phyloP scores from a whole-genome alignment of 2,329 filamentous ascomycete genomes.

The Pseudocercospora macadamiae region DNA sequence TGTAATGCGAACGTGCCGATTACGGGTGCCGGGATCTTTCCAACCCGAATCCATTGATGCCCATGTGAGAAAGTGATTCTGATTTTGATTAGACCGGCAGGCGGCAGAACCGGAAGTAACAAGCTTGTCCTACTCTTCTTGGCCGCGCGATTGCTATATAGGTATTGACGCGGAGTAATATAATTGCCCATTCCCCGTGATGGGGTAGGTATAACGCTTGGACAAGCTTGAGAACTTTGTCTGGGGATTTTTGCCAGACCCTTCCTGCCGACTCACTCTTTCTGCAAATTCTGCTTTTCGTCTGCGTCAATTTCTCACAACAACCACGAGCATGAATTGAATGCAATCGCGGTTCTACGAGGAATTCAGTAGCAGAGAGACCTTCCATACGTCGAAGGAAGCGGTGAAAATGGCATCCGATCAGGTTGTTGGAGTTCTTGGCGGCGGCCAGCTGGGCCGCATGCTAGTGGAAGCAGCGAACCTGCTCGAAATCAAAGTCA shows the following conservation, averaged over 20 bases:
- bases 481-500: slow-evolving; percentile 74
- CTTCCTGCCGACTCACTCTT: slow-evolving; percentile 1
- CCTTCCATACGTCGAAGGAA: not conserved
- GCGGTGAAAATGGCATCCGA: slow-evolving; percentile 25
- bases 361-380: not conserved
- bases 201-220: not conserved
- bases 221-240: not conserved
- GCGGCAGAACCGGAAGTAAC: slow-evolving; percentile 5
- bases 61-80: slow-evolving; percentile 3
- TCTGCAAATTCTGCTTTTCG: not conserved
- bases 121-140: not conserved
- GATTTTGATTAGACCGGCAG: slow-evolving; percentile 1
- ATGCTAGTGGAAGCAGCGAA: slow-evolving; percentile 93
- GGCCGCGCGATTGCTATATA: not conserved
- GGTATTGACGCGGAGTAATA: not conserved
- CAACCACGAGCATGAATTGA: slow-evolving; percentile 3
- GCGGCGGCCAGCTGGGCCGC: slow-evolving; percentile 70
- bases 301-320: not conserved
- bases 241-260: slow-evolving; percentile 4
- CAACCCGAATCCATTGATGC: slow-evolving; percentile 1
- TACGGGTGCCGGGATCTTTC: slow-evolving; percentile 10
- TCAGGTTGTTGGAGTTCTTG: slow-evolving; percentile 43
- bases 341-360: slow-evolving; percentile 7
- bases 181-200: not conserved
- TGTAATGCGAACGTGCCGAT: slow-evolving; percentile 1